These are phyloP conservation scores for Aspergillus carlsbadensis DNA, from an alignment of 495 filamentous ascomycete genomes.

Conservation along the genomic window DNA sequence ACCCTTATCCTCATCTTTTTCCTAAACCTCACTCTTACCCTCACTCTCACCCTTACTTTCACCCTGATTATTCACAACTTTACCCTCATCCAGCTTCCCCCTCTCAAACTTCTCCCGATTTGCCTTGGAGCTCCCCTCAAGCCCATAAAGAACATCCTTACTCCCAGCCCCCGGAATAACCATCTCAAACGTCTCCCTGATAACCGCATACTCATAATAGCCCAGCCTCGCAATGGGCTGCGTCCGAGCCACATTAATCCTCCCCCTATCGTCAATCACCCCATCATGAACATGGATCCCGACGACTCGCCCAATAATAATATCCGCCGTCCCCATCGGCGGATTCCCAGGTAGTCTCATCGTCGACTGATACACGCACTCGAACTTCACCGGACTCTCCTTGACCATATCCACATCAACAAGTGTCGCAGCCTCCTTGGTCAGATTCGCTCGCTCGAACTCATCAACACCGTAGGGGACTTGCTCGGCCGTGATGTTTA, in stretches of 20 bases:
- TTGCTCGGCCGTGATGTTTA: constrained; percentile 50
- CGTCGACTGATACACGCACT: constrained; percentile 54
- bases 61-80: too few relatives aligned
- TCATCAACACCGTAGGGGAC: constrained; percentile 49
- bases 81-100: neutral
- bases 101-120: constrained; percentile 14
- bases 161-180: constrained; percentile 40
- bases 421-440: constrained; percentile 41
- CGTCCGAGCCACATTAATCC: constrained; percentile 53
- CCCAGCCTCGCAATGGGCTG: constrained; percentile 59
- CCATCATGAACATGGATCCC: constrained; percentile 54
- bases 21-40: too few relatives aligned
- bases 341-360: constrained; percentile 51
- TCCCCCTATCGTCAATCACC: constrained; percentile 49
- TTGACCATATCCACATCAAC: constrained; percentile 50
- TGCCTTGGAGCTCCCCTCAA: constrained; percentile 22
- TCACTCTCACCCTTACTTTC: too few relatives aligned
- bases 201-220: constrained; percentile 55
- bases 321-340: constrained; percentile 52
- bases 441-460: constrained; percentile 46
- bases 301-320: constrained; percentile 56
- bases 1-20: too few relatives aligned
- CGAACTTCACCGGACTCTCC: constrained; percentile 54
- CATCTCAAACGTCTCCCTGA: constrained; percentile 55
- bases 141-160: constrained; percentile 32